Percentiles rank a stretch among this genome's conserved stretches.
These are phyloP conservation scores for Plasmodium gonderi DNA, from an alignment of 169 alveolate species.

Conservation along the genomic window DNA sequence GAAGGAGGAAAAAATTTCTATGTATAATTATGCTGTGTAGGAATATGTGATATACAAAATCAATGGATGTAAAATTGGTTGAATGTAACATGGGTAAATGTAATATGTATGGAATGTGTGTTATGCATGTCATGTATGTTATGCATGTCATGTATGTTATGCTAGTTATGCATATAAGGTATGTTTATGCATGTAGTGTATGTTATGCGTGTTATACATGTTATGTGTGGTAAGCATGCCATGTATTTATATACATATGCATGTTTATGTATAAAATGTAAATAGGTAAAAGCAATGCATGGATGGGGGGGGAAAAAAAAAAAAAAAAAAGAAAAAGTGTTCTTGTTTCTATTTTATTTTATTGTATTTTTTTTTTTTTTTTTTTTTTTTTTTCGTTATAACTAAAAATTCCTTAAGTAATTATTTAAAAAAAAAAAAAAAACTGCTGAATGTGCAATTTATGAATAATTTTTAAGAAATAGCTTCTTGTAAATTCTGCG, in stretches of 20 bases:
- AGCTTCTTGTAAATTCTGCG: neutral
- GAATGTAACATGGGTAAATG: too few species aligned
- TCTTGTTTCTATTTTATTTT: neutral
- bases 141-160: too few species aligned
- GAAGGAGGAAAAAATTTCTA: neutral
- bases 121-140: too few species aligned
- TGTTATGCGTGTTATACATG: too few species aligned
- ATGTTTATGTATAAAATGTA: neutral
- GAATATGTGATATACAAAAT: neutral
- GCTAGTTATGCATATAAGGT: too few species aligned
- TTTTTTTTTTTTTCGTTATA: neutral
- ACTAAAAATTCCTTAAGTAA: neutral
- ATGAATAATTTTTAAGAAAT: neutral
- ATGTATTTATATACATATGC: neutral
- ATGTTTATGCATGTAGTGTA: too few species aligned
- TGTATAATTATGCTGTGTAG: neutral
- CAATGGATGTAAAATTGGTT: neutral
- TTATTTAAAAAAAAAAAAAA: neutral
- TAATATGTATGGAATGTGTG: too few species aligned
- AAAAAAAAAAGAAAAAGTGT: neutral
- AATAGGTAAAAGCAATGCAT: too few species aligned
- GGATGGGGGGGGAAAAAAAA: neutral
- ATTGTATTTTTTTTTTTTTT: neutral
- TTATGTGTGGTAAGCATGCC: too few species aligned
- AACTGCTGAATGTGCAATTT: neutral